Base-by-base conservation (phyloP, 176 grass and related monocot genomes). In the Carex littledalei region DNA sequence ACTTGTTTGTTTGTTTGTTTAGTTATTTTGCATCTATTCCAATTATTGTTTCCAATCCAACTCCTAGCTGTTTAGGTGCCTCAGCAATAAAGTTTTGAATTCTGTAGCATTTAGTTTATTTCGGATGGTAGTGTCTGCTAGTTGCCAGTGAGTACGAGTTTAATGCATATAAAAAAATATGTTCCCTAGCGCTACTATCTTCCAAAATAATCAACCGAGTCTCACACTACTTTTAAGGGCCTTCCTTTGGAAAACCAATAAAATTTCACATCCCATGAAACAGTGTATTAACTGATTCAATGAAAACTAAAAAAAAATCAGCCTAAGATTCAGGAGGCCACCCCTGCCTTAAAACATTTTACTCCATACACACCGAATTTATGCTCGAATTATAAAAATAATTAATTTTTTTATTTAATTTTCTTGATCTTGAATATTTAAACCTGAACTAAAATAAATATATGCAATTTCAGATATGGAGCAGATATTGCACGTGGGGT, bases 401-500 rank as follows among this genome's bases (percentile, higher is more conserved):
- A 56, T 11, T 53, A 9, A 78, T 8, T 17, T 78, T 6, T 18
- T 78, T 45, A 45, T 45, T 75, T 52, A 41, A 32, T 16, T 55
- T 5, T 26, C 49, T 16, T 34, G 5, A 14, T 78, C 74, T 57
- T 2, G 11, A 32, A 57, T 78, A 56, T 57, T 18, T 15, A 78
- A 72, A 56, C 22, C 21, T 57, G 22, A 18, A 78, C 50, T 82
- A 63, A 82, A 64, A 43, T 82, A 26, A 82, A 24, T 18, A 63
- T 82, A 15, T 86, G 67, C 14, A 34, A 85, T 90, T 89, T 86
- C 68, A 99, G 97, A 84, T 99, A 99, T 62, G 97, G 97, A 41
- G 97, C 93, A 77, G 97, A 99, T 91, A 94, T 99, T 90, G 90
- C 97, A 37, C 93, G 97, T 94, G 97, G 97, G 72, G 93, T 95